Evolutionary conservation across 2,329 filamentous ascomycete genomes (phyloP), one percentile per base, ranked within the genome.

Genomic region (Nemania sp.): DNA sequence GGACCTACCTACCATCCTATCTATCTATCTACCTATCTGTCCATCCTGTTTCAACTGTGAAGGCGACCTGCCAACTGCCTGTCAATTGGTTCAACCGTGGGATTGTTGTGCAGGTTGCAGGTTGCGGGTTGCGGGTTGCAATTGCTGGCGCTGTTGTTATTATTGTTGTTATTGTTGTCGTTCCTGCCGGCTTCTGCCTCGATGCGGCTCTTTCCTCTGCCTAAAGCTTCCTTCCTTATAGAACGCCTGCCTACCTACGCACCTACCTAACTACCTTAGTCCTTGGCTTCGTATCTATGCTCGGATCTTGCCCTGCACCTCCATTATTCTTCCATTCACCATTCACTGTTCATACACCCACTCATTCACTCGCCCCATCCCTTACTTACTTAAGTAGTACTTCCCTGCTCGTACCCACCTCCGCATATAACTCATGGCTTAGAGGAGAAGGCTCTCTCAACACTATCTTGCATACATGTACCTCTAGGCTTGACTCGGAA

Each of bases 151-250:
- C 8, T 32, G 29, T 32, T 47, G 13, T 55, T 24, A 32, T 11
- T 59, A 22, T 26, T 51, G 56, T 26, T 32, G 32, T 2, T 51
- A 43, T 29, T 27, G 32, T 5, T 38, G 35, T n/a, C 51, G 47
- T 29, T 51, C 27, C 20, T 32, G 38, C 20, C 35, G 45, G 27
- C 13, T 20, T 32, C n/a, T 18, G 3, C n/a, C n/a, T 45, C n/a
- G 41, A 5, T n/a, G 20, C 20, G 2, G 20, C 8, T 20, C 20
- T n/a, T 49, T n/a, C 45, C n/a, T n/a, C n/a, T n/a, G n/a, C n/a
- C n/a, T n/a, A n/a, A n/a, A n/a, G n/a, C n/a, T n/a, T 26, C 41
- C 41, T n/a, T 45, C 41, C 41, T n/a, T 29, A 57, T 57, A 58
- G 26, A 35, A 45, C 24, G 6, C 35, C 32, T 27, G n/a, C 53